These are phyloP conservation scores for Leccinum longicurvipes DNA, from an alignment of 768 basidiomycete genomes.

Conservation along the genomic window DNA sequence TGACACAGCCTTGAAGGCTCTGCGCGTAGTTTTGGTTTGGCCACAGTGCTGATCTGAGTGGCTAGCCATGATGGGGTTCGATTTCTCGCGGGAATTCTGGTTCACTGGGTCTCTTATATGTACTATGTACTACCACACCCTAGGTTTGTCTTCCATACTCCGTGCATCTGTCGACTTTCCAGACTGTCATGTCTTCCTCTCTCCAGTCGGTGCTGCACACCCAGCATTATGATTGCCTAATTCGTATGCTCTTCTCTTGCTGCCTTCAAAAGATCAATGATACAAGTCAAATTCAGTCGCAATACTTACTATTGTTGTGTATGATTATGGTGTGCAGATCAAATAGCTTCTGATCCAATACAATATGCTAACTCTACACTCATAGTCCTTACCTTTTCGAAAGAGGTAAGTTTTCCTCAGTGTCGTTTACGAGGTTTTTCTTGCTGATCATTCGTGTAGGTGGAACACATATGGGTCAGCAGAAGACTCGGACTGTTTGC, in stretches of 20 bases:
- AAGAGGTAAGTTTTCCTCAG: neutral
- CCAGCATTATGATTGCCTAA: neutral
- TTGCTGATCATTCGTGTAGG: neutral
- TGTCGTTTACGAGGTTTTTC: neutral
- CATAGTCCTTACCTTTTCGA: neutral
- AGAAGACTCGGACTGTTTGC: neutral
- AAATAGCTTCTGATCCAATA: neutral
- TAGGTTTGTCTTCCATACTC: neutral
- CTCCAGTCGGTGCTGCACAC: neutral
- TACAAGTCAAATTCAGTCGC: neutral
- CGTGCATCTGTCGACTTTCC: neutral
- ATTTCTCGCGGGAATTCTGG: neutral
- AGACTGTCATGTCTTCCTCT: neutral
- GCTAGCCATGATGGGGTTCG: neutral
- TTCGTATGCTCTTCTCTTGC: neutral
- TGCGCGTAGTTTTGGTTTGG: neutral
- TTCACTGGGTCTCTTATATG: neutral
- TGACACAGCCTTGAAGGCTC: neutral
- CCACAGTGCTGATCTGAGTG: neutral
- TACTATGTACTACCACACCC: neutral
- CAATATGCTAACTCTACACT: neutral
- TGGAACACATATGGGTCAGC: neutral
- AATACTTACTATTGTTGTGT: neutral
- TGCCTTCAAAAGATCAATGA: neutral
- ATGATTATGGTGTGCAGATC: neutral